Evolutionary conservation across 139 green algal species (phyloP).

Genomic region (Ulvella scutata): DNA sequence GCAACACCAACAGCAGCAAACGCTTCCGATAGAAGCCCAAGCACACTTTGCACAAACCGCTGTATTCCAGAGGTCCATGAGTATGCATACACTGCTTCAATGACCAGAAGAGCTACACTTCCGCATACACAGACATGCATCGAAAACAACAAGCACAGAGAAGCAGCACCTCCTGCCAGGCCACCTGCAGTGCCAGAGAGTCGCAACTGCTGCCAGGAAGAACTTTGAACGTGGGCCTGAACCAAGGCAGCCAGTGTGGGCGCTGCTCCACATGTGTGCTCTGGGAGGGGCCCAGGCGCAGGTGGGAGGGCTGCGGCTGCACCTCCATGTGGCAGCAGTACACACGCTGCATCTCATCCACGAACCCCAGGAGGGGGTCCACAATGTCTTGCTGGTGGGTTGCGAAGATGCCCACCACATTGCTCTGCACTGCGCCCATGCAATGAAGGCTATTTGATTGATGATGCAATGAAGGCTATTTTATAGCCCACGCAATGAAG

Average conservation of each 20-base stretch:
- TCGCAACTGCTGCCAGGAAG: background rate
- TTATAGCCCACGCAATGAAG: no score
- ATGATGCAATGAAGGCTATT: no score
- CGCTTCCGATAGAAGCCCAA: background rate
- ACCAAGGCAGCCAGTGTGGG: background rate
- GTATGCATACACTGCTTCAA: no score
- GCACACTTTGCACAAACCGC: no score
- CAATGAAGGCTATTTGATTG: no score
- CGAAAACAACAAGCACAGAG: no score
- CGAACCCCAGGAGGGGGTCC: background rate
- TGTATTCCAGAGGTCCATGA: no score
- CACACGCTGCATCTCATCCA: background rate
- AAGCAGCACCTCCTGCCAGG: background rate
- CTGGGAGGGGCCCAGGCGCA: background rate
- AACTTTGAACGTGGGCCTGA: background rate
- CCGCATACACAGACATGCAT: no score
- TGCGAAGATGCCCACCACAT: background rate
- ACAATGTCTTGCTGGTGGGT: background rate
- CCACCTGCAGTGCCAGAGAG: background rate
- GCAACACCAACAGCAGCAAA: background rate
- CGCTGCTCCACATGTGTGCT: no score
- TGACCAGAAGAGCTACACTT: no score
- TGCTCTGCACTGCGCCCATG: constrained; percentile 4
- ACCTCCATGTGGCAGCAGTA: constrained; percentile 1
- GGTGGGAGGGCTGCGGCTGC: background rate